phyloP scores from a whole-genome alignment of 768 basidiomycete genomes.

The Auriscalpium microsporum region DNA sequence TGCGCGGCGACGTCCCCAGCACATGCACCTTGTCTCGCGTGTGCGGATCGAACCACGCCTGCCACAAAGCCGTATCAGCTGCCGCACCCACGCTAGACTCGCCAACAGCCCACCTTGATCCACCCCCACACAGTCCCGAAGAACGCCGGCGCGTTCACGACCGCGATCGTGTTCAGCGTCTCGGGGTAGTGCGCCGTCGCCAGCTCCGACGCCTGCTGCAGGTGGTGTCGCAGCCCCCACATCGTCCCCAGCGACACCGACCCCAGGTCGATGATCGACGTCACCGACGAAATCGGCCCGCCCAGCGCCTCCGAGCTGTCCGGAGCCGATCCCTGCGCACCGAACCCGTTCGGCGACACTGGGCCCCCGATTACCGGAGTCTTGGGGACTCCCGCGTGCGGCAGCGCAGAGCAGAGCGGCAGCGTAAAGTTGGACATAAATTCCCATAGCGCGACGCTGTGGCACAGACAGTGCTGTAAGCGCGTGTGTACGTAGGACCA shows the following conservation, averaged over 20 bases:
- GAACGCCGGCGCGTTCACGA: constrained; percentile 77
- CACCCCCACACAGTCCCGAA: constrained; percentile 80
- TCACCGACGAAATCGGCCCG: constrained; percentile 52
- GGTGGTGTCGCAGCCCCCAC: constrained; percentile 63
- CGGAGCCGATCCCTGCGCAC: not conserved
- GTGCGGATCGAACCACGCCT: constrained; percentile 76
- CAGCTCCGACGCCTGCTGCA: constrained; percentile 66
- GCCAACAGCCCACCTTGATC: constrained; percentile 48
- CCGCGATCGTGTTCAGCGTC: constrained; percentile 53
- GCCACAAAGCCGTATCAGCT: not conserved
- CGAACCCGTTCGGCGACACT: too few relatives aligned
- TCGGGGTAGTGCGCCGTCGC: constrained; percentile 81
- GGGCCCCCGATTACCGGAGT: not conserved
- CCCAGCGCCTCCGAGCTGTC: constrained; percentile 14
- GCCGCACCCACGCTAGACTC: not conserved
- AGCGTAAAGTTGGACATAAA: constrained; percentile 56
- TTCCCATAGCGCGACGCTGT: constrained; percentile 59
- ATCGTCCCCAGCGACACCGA: constrained; percentile 51
- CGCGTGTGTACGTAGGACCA: not conserved
- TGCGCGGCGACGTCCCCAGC: constrained; percentile 51
- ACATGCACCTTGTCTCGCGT: constrained; percentile 74
- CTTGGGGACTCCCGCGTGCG: constrained; percentile 33
- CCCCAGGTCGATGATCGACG: constrained; percentile 67
- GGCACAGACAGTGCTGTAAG: not conserved
- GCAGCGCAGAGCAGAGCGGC: constrained; percentile 53